Conservation (phyloP, 257 asterid genomes). For the Plantago ovata region DNA sequence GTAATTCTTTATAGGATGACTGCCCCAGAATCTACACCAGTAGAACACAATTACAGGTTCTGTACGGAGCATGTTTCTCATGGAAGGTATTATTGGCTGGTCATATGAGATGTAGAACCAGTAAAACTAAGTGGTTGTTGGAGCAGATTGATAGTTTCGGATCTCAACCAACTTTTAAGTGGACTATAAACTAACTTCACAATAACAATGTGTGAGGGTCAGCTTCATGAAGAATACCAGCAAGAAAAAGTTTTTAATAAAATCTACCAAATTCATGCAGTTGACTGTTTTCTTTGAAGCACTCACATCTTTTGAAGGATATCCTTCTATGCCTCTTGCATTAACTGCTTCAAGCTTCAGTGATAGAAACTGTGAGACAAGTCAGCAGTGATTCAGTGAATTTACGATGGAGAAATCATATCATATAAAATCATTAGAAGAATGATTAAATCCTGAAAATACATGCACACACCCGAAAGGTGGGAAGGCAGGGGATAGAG, state of each 20-base stretch:
- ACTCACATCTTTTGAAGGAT: conserved; percentile 81
- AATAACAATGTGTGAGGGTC: too few species aligned
- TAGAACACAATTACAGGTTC: not conserved
- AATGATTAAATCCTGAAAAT: not conserved
- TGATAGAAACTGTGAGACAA: conserved; percentile 65
- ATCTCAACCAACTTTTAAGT: conserved; percentile 5
- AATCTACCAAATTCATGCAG: conserved; percentile 9
- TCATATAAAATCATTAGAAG: too few species aligned
- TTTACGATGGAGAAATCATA: not conserved
- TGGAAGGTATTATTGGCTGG: too few species aligned
- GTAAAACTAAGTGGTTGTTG: conserved; percentile 1
- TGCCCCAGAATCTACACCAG: not conserved
- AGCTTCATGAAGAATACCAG: too few species aligned
- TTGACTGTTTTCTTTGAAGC: conserved; percentile 8
- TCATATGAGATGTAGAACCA: too few species aligned
- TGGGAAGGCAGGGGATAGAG: too few species aligned
- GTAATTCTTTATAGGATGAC: too few species aligned
- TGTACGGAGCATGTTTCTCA: not conserved
- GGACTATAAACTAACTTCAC: not conserved
- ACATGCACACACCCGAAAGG: too few species aligned
- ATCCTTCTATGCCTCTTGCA: conserved; percentile 68
- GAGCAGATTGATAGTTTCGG: not conserved
- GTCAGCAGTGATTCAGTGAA: conserved; percentile 17
- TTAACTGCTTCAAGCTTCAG: conserved; percentile 95
- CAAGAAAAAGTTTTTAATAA: not conserved